Evolutionary conservation across 1,284 basidiomycete species (phyloP), one percentile per base, ranked within the genome.

Genomic region (Ganoderma lingzhi): DNA sequence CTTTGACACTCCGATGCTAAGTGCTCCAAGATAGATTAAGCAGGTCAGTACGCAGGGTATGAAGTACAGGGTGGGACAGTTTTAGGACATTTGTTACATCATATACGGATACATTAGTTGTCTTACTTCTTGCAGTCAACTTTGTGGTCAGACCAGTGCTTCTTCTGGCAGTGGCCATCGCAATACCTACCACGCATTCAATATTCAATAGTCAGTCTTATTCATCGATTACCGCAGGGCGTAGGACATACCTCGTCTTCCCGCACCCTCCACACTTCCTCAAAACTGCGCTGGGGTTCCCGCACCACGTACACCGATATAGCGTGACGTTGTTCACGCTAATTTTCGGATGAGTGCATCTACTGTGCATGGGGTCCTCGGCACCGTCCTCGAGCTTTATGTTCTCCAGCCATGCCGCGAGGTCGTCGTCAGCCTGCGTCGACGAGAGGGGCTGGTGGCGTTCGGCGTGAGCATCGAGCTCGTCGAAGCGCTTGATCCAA

Each of bases 241-340:
- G 12, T 10, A 23, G 30, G 2, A 74, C 77, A 8, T 70, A 84
- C 86, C 84, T 83, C 17, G 82, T 80, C 72, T 83, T 82, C 45
- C 79, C 71, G 56, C 78, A 78, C 0, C 74, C 74, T 3, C 71
- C 74, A 44, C 72, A 76, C 65, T 74, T 76, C 79, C 83, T 83
- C 55, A 90, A 74, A 6, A 81, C 80, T 2, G 87, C 88, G 48
- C 87, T 88, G 15, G 87, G 86, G 70, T 88, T 89, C 9, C 84
- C 81, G 71, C 89, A 90, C 82, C 84, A 87, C 32, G 87, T 87
- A 72, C 88, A 90, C 41, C 82, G 77, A 76, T 87, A 89, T 32
- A 90, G 76, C 48, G 76, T 79, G 23, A 88, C 84, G 28, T 81
- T 77, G 65, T 85, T 85, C 23, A 77, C 78, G 55, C 81, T 84